Percentiles rank a stretch among this genome's conserved stretches.
Evolutionary conservation across 2,329 filamentous ascomycete genomes (phyloP).

Genomic region (Passalora sequoiae): DNA sequence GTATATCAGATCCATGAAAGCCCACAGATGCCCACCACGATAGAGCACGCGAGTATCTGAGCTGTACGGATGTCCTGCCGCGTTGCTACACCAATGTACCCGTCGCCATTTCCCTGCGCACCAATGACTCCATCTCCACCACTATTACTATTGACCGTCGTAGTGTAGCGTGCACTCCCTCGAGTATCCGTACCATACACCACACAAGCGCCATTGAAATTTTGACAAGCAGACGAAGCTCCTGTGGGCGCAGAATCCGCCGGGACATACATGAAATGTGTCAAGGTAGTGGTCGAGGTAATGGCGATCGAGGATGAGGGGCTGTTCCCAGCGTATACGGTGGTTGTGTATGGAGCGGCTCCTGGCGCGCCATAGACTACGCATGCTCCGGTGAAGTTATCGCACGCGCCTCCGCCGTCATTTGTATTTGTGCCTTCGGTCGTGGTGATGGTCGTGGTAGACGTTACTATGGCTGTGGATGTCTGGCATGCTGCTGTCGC

Average conservation of each 20-base stretch:
- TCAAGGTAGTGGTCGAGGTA: conserved; percentile 11
- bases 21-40: too few species aligned
- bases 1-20: too few species aligned
- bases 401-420: conserved; percentile 10
- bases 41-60: too few species aligned
- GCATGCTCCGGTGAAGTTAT: conserved; percentile 15
- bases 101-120: conserved; percentile 11
- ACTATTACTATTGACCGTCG: conserved; percentile 3
- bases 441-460: conserved; percentile 12
- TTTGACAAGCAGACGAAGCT: conserved; percentile 12
- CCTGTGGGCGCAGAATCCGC: conserved; percentile 2
- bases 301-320: conserved; percentile 6
- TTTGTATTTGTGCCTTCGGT: conserved; percentile 3
- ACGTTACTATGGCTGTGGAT: conserved; percentile 11
- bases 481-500: conserved; percentile 7
- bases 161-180: conserved; percentile 3
- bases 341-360: conserved; percentile 9
- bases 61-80: too few species aligned
- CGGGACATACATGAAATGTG: conserved; percentile 4
- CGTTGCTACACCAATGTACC: conserved; percentile 18
- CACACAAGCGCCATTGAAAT: conserved; percentile 18
- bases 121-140: too few species aligned
- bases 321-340: conserved; percentile 6
- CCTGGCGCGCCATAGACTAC: conserved; percentile 13
- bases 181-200: conserved; percentile 13